Percentiles rank a stretch among this genome's conserved stretches.
These are phyloP conservation scores for Chaetomium fimeti DNA, from an alignment of 495 filamentous ascomycete species.

Conservation along the genomic window DNA sequence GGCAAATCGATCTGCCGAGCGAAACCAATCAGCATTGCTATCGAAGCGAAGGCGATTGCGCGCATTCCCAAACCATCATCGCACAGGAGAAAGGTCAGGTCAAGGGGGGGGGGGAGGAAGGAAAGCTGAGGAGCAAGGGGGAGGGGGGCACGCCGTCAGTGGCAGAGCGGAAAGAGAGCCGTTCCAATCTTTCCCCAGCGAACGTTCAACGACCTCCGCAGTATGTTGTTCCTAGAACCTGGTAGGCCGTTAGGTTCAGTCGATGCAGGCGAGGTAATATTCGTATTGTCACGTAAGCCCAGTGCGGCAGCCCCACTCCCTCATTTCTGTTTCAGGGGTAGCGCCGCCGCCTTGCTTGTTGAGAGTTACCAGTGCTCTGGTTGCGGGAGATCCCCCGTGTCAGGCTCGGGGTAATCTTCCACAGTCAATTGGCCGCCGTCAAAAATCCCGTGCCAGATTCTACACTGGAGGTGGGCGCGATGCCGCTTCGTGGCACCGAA, in stretches of 20 bases:
- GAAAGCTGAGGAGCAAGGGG: background rate
- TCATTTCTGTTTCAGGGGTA: slow-evolving; percentile 11
- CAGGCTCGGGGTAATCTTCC: background rate
- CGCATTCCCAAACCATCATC: background rate
- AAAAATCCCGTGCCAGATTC: background rate
- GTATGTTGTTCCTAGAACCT: too few relatives aligned
- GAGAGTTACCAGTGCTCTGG: slow-evolving; percentile 13
- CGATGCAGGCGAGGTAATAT: background rate
- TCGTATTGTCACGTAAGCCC: background rate
- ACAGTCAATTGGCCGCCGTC: slow-evolving; percentile 3
- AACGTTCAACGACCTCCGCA: too few relatives aligned
- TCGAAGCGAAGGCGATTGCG: background rate
- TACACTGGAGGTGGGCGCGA: background rate
- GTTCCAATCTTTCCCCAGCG: background rate
- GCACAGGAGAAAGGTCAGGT: background rate
- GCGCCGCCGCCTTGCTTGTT: background rate
- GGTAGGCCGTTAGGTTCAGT: too few relatives aligned
- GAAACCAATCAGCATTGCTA: background rate
- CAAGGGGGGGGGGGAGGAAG: background rate
- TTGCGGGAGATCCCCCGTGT: slow-evolving; percentile 18
- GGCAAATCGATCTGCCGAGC: slow-evolving; percentile 5
- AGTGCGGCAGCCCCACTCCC: background rate
- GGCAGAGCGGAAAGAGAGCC: background rate
- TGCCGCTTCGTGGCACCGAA: slow-evolving; percentile 8
- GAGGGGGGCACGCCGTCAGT: background rate